Base-by-base conservation (phyloP, 2,329 filamentous ascomycete genomes). In the Periconia sp. region DNA sequence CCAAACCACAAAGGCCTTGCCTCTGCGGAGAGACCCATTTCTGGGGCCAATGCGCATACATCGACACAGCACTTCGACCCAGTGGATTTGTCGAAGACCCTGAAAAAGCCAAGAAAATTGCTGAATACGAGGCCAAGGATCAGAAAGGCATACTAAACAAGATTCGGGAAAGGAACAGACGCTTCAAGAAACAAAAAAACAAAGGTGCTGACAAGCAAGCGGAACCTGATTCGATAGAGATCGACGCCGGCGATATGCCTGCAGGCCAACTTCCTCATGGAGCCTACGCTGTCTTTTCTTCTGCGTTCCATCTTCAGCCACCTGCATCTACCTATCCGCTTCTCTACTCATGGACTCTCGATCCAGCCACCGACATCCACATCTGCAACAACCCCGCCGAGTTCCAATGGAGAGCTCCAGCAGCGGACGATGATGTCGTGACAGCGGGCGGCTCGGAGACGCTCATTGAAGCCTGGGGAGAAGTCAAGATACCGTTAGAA, bases 61-160 rank as follows among this genome's bases (percentile, higher is more conserved):
- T 59, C 19, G 37, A 54, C 23, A 50, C 41, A 33, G 17, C 35
- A 23, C 41, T 47, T 3, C 30, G 51, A 45, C 8, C 14, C 47
- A 45, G 35, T 47, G 49, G 42, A 57, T 60, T 60, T 40, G 37
- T 55, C 19, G 41, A 53, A 53, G 47, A 57, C 52, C 49, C 47
- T 55, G 44, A 53, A 55, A 55, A 57, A 53, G 55, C 52, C 40
- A 57, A 60, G 52, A 59, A 54, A 42, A 48, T 55, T 23, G 44
- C n/a, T 19, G 19, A 53, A 20, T 31, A 48, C 17, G 44, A 53
- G 17, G 37, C 50, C 27, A 44, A 41, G 33, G 44, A 47, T 27
- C 48, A 48, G 13, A 27, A 53, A 17, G 41, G 27, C 15, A 50
- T 52, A 20, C 44, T 55, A 31, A 55, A 49, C 20, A 52, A 53